A percentile compares a stretch with the other conserved stretches of the same genome.
These are phyloP conservation scores for Fomitiporia mediterranea DNA, from an alignment of 1,284 basidiomycete genomes.

Conservation along the genomic window DNA sequence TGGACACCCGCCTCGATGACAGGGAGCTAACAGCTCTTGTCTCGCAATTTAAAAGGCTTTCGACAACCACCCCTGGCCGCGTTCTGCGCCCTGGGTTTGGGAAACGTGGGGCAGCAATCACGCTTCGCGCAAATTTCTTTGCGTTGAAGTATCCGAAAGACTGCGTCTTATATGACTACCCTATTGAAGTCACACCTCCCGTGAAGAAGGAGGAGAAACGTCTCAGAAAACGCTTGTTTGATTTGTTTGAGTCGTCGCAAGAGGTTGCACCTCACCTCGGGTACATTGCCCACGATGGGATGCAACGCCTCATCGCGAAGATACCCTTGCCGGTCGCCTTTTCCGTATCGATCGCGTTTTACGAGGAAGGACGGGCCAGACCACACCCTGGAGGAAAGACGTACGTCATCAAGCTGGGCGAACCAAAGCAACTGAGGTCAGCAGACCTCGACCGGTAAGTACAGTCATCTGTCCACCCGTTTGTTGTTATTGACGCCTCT, in stretches of 20 bases:
- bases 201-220: conserved; percentile 40
- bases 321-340: conserved; percentile 48
- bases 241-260: conserved; percentile 48
- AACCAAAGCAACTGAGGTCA: conserved; percentile 42
- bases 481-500: background rate
- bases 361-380: conserved; percentile 48
- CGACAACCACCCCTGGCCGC: conserved; percentile 17
- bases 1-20: conserved; percentile 8
- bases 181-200: conserved; percentile 45
- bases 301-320: conserved; percentile 52
- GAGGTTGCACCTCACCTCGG: conserved; percentile 37
- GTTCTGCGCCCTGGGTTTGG: conserved; percentile 59
- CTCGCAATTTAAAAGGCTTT: background rate
- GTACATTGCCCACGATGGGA: conserved; percentile 58
- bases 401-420: conserved; percentile 50
- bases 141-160: conserved; percentile 45
- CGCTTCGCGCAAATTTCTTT: conserved; percentile 66
- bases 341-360: conserved; percentile 32
- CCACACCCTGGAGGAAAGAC: conserved; percentile 39
- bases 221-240: conserved; percentile 45
- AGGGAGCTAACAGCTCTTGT: background rate
- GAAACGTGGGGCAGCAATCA: conserved; percentile 46
- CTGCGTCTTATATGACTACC: conserved; percentile 52
- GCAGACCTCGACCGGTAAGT: conserved; percentile 46
- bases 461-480: background rate